phyloP scores from a whole-genome alignment of 2,329 filamentous ascomycete genomes.

The Knoxdaviesia capensis region DNA sequence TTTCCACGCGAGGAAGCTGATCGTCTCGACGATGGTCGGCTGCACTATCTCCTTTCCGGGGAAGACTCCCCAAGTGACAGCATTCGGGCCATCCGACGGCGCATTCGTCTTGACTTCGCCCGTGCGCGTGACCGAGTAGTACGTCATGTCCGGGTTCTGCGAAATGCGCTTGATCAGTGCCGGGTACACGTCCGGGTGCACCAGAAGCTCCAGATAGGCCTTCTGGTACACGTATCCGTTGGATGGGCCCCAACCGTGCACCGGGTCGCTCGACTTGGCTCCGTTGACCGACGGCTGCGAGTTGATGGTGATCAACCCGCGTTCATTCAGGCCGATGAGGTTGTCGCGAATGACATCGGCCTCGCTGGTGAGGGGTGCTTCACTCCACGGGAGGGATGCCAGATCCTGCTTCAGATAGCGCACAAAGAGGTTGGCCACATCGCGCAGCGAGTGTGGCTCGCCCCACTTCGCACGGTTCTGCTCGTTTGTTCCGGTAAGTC shows the following conservation, averaged over 20 bases:
- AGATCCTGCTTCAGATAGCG: conserved; percentile 67
- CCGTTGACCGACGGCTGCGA: conserved; percentile 91
- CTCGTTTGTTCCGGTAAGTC: conserved; percentile 84
- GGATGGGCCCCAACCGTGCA: conserved; percentile 84
- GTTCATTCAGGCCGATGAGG: conserved; percentile 63
- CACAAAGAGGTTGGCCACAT: conserved; percentile 69
- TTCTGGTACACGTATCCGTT: conserved; percentile 99
- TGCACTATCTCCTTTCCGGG: conserved; percentile 99
- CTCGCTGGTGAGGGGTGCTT: conserved; percentile 67
- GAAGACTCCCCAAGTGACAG: conserved; percentile 99
- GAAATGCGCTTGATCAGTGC: conserved; percentile 65
- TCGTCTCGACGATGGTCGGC: conserved; percentile 94
- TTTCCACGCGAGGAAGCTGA: conserved; percentile 96
- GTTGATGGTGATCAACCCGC: conserved; percentile 87
- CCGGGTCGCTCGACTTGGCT: conserved; percentile 65
- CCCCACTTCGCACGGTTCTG: conserved; percentile 94
- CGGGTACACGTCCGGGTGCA: conserved; percentile 59
- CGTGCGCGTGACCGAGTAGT: conserved; percentile 76
- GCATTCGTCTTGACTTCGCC: conserved; percentile 74
- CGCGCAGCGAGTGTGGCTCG: conserved; percentile 56
- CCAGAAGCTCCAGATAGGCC: conserved; percentile 80
- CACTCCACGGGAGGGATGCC: conserved; percentile 81
- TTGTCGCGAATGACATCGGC: conserved; percentile 58
- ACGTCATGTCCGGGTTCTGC: conserved; percentile 64
- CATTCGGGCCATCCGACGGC: conserved; percentile 72